Percentiles rank a stretch among this genome's conserved stretches.
Evolutionary conservation across 2,329 filamentous ascomycete genomes (phyloP).

Genomic region (Alternaria dauci): DNA sequence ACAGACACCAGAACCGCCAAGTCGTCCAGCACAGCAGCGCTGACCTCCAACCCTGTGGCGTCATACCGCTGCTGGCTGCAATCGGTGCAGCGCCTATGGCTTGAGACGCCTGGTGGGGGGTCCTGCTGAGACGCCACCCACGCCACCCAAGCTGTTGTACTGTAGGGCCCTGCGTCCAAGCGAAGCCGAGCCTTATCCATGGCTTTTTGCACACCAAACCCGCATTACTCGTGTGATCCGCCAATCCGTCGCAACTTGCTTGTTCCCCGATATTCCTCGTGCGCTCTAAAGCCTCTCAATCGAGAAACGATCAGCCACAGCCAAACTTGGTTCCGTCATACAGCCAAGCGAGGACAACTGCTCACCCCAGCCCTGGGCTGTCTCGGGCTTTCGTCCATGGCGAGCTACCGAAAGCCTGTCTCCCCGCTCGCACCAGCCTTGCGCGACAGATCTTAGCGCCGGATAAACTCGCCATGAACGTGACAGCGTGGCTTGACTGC

Average conservation of each 20-base stretch:
- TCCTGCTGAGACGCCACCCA: constrained; percentile 41
- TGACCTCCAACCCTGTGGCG: constrained; percentile 46
- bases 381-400: constrained; percentile 27
- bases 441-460: constrained; percentile 24
- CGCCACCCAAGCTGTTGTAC: constrained; percentile 39
- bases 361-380: constrained; percentile 25
- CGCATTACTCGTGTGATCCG: constrained; percentile 31
- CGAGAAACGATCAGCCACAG: constrained; percentile 35
- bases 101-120: constrained; percentile 29
- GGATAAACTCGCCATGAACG: constrained; percentile 32
- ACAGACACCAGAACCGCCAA: constrained; percentile 29
- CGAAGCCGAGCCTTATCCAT: constrained; percentile 31
- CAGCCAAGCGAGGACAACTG: constrained; percentile 25
- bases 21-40: constrained; percentile 38
- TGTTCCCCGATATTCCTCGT: constrained; percentile 33
- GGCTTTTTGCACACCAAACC: constrained; percentile 22
- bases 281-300: constrained; percentile 37
- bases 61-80: constrained; percentile 34
- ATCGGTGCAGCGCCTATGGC: constrained; percentile 16
- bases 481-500: constrained; percentile 43
- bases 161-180: constrained; percentile 24
- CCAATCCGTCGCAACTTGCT: constrained; percentile 30
- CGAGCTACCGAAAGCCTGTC: constrained; percentile 30
- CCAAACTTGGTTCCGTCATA: constrained; percentile 24
- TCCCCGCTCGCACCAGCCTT: constrained; percentile 34